Base-by-base conservation (phyloP, 768 basidiomycete genomes). In the Ramaria rubella region DNA sequence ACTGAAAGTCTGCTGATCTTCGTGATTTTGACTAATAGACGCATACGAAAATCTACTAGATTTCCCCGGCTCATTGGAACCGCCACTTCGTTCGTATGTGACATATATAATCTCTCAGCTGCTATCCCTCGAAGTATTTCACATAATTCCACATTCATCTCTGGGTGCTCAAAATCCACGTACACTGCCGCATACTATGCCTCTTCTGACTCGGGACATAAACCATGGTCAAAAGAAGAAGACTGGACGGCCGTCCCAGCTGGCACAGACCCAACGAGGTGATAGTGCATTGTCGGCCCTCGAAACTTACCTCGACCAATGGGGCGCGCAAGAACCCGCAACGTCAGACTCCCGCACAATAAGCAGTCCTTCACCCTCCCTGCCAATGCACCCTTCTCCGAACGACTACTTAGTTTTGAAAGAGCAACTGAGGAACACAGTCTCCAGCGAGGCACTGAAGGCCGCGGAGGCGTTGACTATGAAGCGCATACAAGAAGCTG, bases 151-250 rank as follows among this genome's bases (percentile, higher is more conserved):
- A 0, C 62, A 63, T 34, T 77, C 81, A 12, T 70, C 74, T 3
- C 60, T 78, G 8, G 68, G 71, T 24, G 70, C 86, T 0, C 71
- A 79, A 64, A 82, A 79, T 63, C 88, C 87, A 3, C 76, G 82
- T n/a, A 69, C 69, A 24, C 71, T 91, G 5, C 89, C 89, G 17
- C 78, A 56, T 23, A 46, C 26, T 14, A 46, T 49, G 24, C 55
- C 55, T 23, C 26, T 56, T 15, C 21, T 56, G 9, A 56, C 44
- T n/a, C 43, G 44, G 24, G 55, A 56, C 43, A 49, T 56, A n/a
- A 45, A 56, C 29, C 27, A 45, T 34, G 55, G 55, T 29, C 55
- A 56, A 12, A 54, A 54, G 43, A 56, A 46, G 33, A 56, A 56
- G 30, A 56, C 31, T 14, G 55, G 55, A 14, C 27, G 55, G 19